phyloP scores from a whole-genome alignment of 805 yeast species.

The Zygotorulaspora chibaensis region DNA sequence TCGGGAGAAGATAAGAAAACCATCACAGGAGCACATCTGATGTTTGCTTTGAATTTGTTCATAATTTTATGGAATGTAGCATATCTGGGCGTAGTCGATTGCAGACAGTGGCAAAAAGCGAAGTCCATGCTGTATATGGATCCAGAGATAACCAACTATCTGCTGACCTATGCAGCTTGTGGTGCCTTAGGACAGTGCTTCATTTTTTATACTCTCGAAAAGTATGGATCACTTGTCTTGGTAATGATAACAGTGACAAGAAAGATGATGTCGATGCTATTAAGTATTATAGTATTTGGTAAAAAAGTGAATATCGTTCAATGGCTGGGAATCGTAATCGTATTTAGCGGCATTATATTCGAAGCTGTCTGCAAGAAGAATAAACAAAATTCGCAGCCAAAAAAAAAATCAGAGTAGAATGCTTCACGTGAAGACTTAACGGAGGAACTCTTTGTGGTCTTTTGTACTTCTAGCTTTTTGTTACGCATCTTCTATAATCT shows the following conservation, averaged over 20 bases:
- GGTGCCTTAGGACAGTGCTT: constrained; percentile 96
- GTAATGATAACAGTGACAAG: constrained; percentile 95
- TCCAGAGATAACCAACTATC: constrained; percentile 54
- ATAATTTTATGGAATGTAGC: constrained; percentile 44
- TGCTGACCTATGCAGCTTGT: constrained; percentile 62
- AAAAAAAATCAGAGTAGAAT: not conserved
- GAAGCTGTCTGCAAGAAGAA: constrained; percentile 58
- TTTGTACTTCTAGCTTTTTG: too few relatives aligned
- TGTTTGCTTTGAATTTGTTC: constrained; percentile 61
- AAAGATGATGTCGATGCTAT: constrained; percentile 91
- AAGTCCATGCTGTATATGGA: constrained; percentile 34
- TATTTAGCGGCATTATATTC: constrained; percentile 78
- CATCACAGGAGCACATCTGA: constrained; percentile 81
- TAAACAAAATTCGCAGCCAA: not conserved
- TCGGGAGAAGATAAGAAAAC: constrained; percentile 21
- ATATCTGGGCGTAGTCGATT: constrained; percentile 39
- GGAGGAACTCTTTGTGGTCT: too few relatives aligned
- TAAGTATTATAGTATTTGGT: constrained; percentile 84
- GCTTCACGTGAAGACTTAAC: not conserved
- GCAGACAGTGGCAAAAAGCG: constrained; percentile 33
- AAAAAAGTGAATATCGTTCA: constrained; percentile 61
- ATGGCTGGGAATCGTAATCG: constrained; percentile 75
- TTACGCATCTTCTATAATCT: constrained; percentile 1
- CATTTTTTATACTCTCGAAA: constrained; percentile 76
- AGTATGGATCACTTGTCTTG: constrained; percentile 77